Percentiles rank a stretch among this genome's conserved stretches.
Evolutionary conservation across 2,329 filamentous ascomycete genomes (phyloP).

Genomic region (Aureobasidium melanogenum): DNA sequence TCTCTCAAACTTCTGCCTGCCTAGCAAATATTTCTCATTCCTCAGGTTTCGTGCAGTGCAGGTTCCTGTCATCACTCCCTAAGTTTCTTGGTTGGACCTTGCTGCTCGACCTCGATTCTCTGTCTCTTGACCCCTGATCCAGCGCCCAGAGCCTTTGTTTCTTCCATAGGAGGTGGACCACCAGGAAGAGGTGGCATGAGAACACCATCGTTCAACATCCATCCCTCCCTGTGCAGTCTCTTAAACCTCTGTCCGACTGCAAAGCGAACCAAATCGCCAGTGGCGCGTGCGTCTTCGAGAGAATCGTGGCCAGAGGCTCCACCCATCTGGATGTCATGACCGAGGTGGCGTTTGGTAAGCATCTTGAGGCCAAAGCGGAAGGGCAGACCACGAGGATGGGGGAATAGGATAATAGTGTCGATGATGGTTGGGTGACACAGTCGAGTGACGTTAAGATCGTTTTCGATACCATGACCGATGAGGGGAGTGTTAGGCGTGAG

Average conservation of each 20-base stretch:
- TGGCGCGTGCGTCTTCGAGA: constrained; percentile 80
- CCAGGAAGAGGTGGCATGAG: constrained; percentile 19
- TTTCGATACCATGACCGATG: constrained; percentile 90
- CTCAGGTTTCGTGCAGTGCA: background rate
- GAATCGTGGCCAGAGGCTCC: constrained; percentile 70
- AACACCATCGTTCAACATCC: constrained; percentile 48
- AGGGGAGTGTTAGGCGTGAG: constrained; percentile 71
- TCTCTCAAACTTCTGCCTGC: background rate
- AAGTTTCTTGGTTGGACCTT: background rate
- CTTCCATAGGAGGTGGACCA: background rate
- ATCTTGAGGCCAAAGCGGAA: constrained; percentile 67
- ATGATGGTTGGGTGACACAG: constrained; percentile 78
- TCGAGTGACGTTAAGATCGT: constrained; percentile 79
- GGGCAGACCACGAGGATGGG: constrained; percentile 68
- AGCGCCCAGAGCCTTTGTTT: background rate
- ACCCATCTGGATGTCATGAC: constrained; percentile 70
- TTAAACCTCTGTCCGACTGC: constrained; percentile 65
- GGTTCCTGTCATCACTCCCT: background rate
- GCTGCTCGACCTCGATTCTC: constrained; percentile 7
- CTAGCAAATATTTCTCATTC: background rate
- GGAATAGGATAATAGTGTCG: constrained; percentile 78
- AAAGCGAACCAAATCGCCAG: constrained; percentile 72
- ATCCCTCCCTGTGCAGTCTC: constrained; percentile 56
- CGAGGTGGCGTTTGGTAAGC: constrained; percentile 61
- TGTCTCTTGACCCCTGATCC: constrained; percentile 10